Base-by-base conservation (phyloP, 345 rosid genomes). In the Citropsis articulata region DNA sequence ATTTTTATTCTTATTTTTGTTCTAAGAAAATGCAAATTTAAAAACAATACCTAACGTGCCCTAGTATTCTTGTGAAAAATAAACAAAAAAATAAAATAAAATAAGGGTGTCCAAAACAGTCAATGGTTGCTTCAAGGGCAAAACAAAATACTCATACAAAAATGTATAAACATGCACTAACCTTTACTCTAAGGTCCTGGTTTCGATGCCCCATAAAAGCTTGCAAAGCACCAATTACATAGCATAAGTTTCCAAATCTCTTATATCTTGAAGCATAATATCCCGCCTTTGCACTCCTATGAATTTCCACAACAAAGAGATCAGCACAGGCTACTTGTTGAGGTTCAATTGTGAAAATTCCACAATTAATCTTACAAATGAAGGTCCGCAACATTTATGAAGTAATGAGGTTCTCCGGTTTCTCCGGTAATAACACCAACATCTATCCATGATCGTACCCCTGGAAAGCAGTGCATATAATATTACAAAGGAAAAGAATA, bases 211-310 rank as follows among this genome's bases (percentile, higher is more conserved):
- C 98, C 67, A 86, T 86, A 81, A 96, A 94, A 81, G 89, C 99
- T 84, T 91, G 98, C 66, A 96, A 82, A 78, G 98, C 89, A 45
- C 99, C 96, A 19, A 94, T 85, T 35, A 97, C 92, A 76, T 97
- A 93, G 83, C 98, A 94, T 73, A 97, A 85, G 69, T 87, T 91
- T 71, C 97, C 94, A 78, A 89, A 93, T 83, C 85, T 91, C 89
- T 94, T 96, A 88, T 92, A 96, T 80, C 90, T 91, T 74, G 99
- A 87, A 66, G 98, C 98, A 80, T 89, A 90, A 81, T 87, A 94
- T 25, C 99, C 99, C 69, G 98, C 98, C 86, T 94, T 96, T 68
- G 99, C 99, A 72, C 95, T 96, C 94, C 99, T 96, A 89, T 60
- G 60, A 83, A 81, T 59, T 83, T 61, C 63, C 75, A 77, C 50